Evolutionary conservation across 169 alveolate genomes (phyloP).

Genomic region (Plasmodium falciparum): DNA sequence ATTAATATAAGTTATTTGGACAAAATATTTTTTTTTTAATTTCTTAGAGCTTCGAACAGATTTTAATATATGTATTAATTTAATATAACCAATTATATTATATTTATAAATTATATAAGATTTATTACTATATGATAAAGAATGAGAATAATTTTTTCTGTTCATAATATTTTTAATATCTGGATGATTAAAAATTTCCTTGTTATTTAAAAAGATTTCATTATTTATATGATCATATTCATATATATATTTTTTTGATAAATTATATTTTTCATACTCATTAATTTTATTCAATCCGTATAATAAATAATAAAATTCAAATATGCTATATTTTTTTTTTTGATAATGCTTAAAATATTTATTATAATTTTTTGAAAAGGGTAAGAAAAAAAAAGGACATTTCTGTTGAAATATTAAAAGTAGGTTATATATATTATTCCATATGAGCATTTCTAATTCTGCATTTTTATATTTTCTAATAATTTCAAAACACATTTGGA

Average conservation of each 20-base stretch:
- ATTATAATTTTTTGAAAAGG: slow-evolving; percentile 43
- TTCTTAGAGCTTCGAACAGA: slow-evolving; percentile 20
- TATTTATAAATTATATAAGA: slow-evolving; percentile 24
- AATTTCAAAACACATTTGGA: slow-evolving; percentile 29
- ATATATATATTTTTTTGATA: too few relatives aligned
- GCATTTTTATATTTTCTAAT: slow-evolving; percentile 11
- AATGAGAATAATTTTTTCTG: neutral
- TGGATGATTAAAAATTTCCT: neutral
- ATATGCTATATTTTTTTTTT: slow-evolving; percentile 31
- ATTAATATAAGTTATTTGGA: slow-evolving; percentile 53
- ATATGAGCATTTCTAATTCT: slow-evolving; percentile 63
- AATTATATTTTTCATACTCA: slow-evolving; percentile 26
- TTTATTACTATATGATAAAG: neutral
- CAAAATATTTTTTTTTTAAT: slow-evolving; percentile 37
- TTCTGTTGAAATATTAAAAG: slow-evolving; percentile 74
- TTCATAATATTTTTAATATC: neutral
- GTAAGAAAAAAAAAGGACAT: slow-evolving; percentile 64
- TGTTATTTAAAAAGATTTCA: neutral
- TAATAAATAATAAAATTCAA: slow-evolving; percentile 50
- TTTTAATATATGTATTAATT: slow-evolving; percentile 32
- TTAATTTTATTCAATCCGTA: slow-evolving; percentile 44
- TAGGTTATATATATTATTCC: slow-evolving; percentile 48
- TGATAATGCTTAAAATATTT: slow-evolving; percentile 56
- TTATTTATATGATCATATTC: neutral
- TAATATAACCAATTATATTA: slow-evolving; percentile 42